Base-by-base conservation (phyloP, 2,329 filamentous ascomycete species). In the Hymenoscyphus scutula region DNA sequence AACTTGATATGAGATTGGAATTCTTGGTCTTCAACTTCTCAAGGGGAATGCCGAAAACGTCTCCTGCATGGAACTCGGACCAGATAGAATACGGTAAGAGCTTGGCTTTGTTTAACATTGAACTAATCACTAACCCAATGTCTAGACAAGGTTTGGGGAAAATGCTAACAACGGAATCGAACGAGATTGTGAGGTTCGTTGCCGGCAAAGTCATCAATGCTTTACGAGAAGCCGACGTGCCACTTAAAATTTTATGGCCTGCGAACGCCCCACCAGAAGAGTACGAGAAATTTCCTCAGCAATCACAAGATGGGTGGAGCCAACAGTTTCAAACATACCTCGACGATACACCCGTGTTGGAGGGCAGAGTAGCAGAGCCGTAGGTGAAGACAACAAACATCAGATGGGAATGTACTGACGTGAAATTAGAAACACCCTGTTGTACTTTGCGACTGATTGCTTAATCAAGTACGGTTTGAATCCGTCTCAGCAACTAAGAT, bases 1-100 rank as follows among this genome's bases (percentile, higher is more conserved):
- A 29, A 45, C n/a, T 25, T 65, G 2, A 68, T 45, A 17, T 7
- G 48, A 72, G 71, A 65, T 67, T 53, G 71, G 73, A 0, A 63
- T 72, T 25, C 56, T 73, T n/a, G 66, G 67, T 53, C 58, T 68
- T n/a, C 66, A 73, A 53, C 63, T 74, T 6, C 25, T 73, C 11
- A 62, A 61, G 30, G 66, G 54, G 5, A 67, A 58, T 5, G 32
- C 65, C 1, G 54, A 54, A 4, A 72, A 71, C 53, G 38, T 59
- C 25, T 19, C 63, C 0, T 61, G 38, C 32, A 56, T 72, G 8
- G 63, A 69, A 57, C n/a, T 65, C 3, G 56, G 63, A 7, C 54
- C 65, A 2, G 72, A 72, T 25, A 59, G 68, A 5, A 41, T 56
- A 10, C 69, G 68, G 72, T 71, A 61, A 64, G 64, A 15, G 10